Evolutionary conservation across 345 rosid genomes (phyloP).

Genomic region (Linum tenue): DNA sequence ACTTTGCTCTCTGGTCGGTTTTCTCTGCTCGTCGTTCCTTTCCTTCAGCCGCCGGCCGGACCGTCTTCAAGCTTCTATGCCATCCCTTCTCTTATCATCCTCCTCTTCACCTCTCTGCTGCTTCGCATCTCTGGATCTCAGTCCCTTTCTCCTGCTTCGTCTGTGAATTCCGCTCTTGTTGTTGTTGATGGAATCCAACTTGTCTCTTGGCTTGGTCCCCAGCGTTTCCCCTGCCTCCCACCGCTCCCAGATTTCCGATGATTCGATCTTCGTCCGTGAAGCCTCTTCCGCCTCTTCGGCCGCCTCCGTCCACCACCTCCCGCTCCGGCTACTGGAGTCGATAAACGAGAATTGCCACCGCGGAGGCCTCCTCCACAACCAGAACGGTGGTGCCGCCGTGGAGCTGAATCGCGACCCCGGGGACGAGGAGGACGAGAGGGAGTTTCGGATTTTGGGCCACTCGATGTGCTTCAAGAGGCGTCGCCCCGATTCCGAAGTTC

Average conservation of each 20-base stretch:
- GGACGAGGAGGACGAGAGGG: constrained; percentile 33
- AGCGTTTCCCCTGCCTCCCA: not conserved
- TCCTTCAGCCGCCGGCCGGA: no score
- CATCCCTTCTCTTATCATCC: not conserved
- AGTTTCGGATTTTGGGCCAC: constrained; percentile 61
- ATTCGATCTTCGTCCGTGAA: not conserved
- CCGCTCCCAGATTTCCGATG: not conserved
- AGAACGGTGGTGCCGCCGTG: not conserved
- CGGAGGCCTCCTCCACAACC: constrained; percentile 1
- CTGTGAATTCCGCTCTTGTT: not conserved
- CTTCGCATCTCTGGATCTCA: not conserved
- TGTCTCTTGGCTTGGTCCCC: not conserved
- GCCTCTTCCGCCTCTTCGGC: not conserved
- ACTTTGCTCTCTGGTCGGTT: no score
- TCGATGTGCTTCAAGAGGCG: constrained; percentile 43
- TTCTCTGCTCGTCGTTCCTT: no score
- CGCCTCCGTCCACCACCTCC: constrained; percentile 14
- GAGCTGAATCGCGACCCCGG: constrained; percentile 14
- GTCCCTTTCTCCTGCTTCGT: not conserved
- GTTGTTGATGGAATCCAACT: not conserved
- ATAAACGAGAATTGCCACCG: constrained; percentile 14
- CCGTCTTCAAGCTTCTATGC: not conserved
- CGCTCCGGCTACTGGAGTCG: constrained; percentile 40
- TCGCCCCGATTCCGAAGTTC: constrained; percentile 26
- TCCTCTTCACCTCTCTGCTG: not conserved